Evolutionary conservation across 345 rosid species (phyloP), one percentile per base, ranked within the genome.

Genomic region (Punica granatum): DNA sequence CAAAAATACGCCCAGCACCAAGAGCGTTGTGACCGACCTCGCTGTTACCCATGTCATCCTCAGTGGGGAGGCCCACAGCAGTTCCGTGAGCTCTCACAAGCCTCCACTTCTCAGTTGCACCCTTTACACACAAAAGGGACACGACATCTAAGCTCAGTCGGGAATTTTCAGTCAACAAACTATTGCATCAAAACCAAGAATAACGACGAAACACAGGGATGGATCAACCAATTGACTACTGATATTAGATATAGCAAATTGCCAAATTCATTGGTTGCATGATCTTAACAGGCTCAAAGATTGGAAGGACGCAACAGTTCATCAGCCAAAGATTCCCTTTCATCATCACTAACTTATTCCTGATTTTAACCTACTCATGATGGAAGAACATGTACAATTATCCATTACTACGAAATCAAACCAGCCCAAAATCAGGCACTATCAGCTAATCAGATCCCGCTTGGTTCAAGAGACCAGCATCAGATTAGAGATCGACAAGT

Each of bases 1-100:
- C 97, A 70, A 53, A 90, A 54, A 94, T 91, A 53, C 98, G 95
- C 44, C 99, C 99, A 69, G 99, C 97, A 18, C 98, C 96, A 23
- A 94, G 99, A 36, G 99, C 99, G 54, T 94, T 94, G 69, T 94
- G 99, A 68, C 99, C 99, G 25, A 91, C 99, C 77, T 94, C 99
- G 73, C 99, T 94, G 80, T 94, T 94, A 35, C 99, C 99, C 99
- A 91, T 91, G 76, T 94, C 99, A 76, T 94, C 99, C 16, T 94
- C 99, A 3, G 89, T 80, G 6, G 99, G 99, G 56, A 94, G 90
- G 39, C 99, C 99, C 26, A 91, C 99, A 1, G 99, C 96, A 44
- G 64, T 76, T 30, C 99, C 99, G 60, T 94, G 98, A 63, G 98
- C 99, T 79, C 69, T 89, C 71, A 94, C 72, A 81, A 94, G 73